Conservation (phyloP, 1,284 basidiomycete species). For the Leccinum pallidistipes region DNA sequence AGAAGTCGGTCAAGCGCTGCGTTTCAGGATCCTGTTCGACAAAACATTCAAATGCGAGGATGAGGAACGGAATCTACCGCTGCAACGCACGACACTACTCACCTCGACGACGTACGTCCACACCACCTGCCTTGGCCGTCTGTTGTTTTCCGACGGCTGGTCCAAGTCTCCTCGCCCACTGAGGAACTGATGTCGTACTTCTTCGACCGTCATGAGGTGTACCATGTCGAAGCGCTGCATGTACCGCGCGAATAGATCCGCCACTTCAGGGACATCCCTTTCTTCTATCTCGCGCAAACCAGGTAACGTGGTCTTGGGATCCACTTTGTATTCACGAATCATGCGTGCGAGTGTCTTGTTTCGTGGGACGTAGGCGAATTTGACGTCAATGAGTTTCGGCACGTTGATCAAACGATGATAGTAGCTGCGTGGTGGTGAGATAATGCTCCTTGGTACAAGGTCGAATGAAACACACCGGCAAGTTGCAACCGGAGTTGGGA, state of each 20-base stretch:
- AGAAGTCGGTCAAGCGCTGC: slow-evolving; percentile 89
- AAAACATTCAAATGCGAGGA: neutral
- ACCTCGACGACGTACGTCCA: slow-evolving; percentile 99
- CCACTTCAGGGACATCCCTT: slow-evolving; percentile 73
- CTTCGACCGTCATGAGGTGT: slow-evolving; percentile 77
- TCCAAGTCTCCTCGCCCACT: slow-evolving; percentile 78
- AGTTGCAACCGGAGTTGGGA: slow-evolving; percentile 88
- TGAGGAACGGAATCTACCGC: neutral
- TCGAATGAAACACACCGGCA: slow-evolving; percentile 57
- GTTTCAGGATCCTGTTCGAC: slow-evolving; percentile 71
- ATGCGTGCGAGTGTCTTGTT: slow-evolving; percentile 86
- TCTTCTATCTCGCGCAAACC: slow-evolving; percentile 90
- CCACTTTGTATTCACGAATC: slow-evolving; percentile 72
- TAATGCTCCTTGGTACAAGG: neutral
- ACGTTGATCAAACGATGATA: slow-evolving; percentile 94
- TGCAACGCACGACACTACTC: slow-evolving; percentile 23
- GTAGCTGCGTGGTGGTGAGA: slow-evolving; percentile 55
- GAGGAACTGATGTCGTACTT: slow-evolving; percentile 86
- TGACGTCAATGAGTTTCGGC: slow-evolving; percentile 88
- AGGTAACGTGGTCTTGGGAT: slow-evolving; percentile 48
- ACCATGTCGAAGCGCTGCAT: slow-evolving; percentile 87
- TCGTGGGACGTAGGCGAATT: slow-evolving; percentile 86
- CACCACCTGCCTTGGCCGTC: slow-evolving; percentile 81
- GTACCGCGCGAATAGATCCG: slow-evolving; percentile 76
- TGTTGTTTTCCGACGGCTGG: slow-evolving; percentile 46